Percentiles rank a stretch among this genome's conserved stretches.
phyloP scores from a whole-genome alignment of 169 alveolate genomes.

The Perkinsus olseni region DNA sequence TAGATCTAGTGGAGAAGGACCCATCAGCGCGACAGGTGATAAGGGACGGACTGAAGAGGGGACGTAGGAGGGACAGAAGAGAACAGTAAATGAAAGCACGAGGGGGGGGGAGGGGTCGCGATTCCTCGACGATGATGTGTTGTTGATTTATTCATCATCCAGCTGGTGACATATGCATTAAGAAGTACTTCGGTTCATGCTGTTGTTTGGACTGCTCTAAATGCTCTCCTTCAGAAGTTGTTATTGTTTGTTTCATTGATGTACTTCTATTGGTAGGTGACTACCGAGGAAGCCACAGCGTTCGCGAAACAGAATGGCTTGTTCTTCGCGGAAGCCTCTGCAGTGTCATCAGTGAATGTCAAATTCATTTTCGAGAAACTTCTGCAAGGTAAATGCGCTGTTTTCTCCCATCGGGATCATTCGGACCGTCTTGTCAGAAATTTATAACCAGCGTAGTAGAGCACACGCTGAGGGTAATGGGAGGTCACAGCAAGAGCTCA shows the following conservation, averaged over 20 bases:
- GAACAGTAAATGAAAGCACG: too few relatives aligned
- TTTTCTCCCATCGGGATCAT: not conserved
- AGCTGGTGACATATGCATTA: too few relatives aligned
- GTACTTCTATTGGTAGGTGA: too few relatives aligned
- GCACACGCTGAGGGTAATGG: not conserved
- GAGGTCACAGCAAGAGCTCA: not conserved
- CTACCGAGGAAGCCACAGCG: constrained; percentile 63
- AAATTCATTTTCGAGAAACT: constrained; percentile 90
- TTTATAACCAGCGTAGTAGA: constrained; percentile 4
- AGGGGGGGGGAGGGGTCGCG: too few relatives aligned
- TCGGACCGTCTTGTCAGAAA: not conserved
- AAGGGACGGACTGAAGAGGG: not conserved
- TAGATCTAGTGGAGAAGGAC: constrained; percentile 85
- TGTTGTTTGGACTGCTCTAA: too few relatives aligned
- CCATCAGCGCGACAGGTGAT: constrained; percentile 79
- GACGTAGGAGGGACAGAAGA: too few relatives aligned
- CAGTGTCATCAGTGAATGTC: constrained; percentile 88
- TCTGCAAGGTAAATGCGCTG: constrained; percentile 54
- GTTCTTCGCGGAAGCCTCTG: constrained; percentile 90
- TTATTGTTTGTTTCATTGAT: too few relatives aligned
- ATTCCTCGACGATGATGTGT: too few relatives aligned
- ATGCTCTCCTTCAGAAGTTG: too few relatives aligned
- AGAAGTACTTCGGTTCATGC: too few relatives aligned
- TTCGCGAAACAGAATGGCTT: constrained; percentile 79
- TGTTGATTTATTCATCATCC: too few relatives aligned